These are phyloP conservation scores for Carpinus fangiana DNA, from an alignment of 306 rosid genomes.

Conservation along the genomic window DNA sequence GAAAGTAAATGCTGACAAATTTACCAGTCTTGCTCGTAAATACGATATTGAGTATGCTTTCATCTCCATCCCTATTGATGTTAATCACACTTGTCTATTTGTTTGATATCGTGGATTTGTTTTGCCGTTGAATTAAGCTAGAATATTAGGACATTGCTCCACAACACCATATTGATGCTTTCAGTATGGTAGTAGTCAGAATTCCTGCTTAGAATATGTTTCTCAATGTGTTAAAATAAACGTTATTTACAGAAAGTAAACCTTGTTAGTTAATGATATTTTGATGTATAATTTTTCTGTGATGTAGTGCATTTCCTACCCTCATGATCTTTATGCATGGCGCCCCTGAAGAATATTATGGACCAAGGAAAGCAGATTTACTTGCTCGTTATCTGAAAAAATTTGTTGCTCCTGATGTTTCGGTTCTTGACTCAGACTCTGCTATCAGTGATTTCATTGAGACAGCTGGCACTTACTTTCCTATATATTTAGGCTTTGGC, in stretches of 20 bases:
- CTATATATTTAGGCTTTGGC: slow-evolving; percentile 84
- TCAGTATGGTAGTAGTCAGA: background rate
- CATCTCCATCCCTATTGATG: slow-evolving; percentile 4
- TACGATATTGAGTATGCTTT: slow-evolving; percentile 65
- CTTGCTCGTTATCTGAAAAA: slow-evolving; percentile 86
- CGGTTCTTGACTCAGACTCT: slow-evolving; percentile 85
- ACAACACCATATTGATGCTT: background rate
- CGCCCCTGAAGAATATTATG: slow-evolving; percentile 65
- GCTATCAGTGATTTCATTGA: slow-evolving; percentile 60
- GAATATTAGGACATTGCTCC: background rate
- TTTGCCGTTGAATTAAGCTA: slow-evolving; percentile 15
- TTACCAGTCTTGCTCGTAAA: slow-evolving; percentile 62
- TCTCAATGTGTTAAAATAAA: background rate
- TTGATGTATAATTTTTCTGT: slow-evolving; percentile 6
- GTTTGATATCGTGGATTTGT: slow-evolving; percentile 5
- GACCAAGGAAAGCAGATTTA: slow-evolving; percentile 88
- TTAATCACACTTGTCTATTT: slow-evolving; percentile 6
- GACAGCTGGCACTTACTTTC: slow-evolving; percentile 72
- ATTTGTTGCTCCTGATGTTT: slow-evolving; percentile 81
- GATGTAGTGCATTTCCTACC: slow-evolving; percentile 77
- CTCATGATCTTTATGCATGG: slow-evolving; percentile 79
- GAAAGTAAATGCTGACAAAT: slow-evolving; percentile 87
- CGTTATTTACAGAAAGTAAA: background rate
- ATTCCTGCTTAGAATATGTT: slow-evolving; percentile 4
- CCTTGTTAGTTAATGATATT: slow-evolving; percentile 8